Evolutionary conservation across 1,284 basidiomycete species (phyloP).

Genomic region (Sanghuangporus weigelae): DNA sequence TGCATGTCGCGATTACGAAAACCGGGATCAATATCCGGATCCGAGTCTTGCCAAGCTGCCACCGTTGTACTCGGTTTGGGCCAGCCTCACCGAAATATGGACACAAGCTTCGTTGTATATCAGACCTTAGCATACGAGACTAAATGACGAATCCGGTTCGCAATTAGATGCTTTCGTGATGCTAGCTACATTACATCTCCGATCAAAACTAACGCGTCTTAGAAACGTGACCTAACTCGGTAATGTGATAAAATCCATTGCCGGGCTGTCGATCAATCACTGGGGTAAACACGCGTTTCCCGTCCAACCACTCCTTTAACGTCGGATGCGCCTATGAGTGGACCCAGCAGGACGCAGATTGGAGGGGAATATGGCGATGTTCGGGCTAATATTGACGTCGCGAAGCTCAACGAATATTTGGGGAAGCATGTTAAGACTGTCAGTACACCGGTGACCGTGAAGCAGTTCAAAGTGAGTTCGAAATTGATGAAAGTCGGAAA

Average conservation of each 20-base stretch:
- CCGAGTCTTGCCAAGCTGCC: no score
- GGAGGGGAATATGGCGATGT: constrained; percentile 72
- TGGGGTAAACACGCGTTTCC: background rate
- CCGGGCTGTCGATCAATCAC: background rate
- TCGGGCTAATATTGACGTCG: constrained; percentile 66
- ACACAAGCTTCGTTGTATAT: no score
- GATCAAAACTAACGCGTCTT: background rate
- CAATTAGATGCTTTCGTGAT: background rate
- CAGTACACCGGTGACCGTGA: constrained; percentile 66
- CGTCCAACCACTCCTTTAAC: background rate
- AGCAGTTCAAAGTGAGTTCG: constrained; percentile 83
- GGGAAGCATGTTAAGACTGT: constrained; percentile 51
- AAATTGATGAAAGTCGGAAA: background rate
- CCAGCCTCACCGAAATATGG: no score
- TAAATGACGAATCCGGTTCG: no score
- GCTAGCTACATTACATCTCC: background rate
- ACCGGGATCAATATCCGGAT: no score
- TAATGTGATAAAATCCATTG: background rate
- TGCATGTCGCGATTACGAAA: no score
- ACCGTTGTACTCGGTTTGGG: no score
- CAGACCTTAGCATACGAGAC: no score
- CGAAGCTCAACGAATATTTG: constrained; percentile 67
- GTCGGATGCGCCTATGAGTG: background rate
- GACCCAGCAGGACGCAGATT: constrained; percentile 30
- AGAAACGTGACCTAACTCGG: background rate